A percentile compares a stretch with the other conserved stretches of the same genome.
Conservation (phyloP, 495 filamentous ascomycete genomes). For the Neurospora discreta region DNA sequence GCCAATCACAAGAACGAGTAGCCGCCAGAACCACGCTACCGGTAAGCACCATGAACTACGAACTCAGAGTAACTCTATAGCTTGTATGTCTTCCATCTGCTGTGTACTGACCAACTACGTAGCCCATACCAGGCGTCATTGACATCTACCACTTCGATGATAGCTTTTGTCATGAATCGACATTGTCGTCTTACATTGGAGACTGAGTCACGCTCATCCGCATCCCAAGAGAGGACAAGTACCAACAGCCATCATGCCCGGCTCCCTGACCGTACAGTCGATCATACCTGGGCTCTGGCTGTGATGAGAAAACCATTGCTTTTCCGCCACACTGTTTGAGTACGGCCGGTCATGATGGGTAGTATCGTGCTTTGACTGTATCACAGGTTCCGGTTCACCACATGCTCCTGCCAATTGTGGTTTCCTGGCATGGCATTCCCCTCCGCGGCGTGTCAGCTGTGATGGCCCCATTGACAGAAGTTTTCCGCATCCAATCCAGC, state of each 20-base stretch:
- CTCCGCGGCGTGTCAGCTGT: neutral
- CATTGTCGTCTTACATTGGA: neutral
- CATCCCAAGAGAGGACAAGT: neutral
- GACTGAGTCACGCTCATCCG: neutral
- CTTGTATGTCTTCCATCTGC: neutral
- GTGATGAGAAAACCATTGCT: neutral
- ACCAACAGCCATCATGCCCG: neutral
- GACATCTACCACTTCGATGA: neutral
- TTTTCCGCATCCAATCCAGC: neutral
- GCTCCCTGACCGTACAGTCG: neutral
- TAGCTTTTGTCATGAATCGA: neutral
- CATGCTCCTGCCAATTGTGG: neutral
- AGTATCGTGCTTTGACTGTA: neutral
- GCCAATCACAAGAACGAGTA: neutral
- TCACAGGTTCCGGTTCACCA: neutral
- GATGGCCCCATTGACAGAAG: neutral
- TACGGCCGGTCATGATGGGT: neutral
- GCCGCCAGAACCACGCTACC: neutral
- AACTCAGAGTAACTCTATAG: neutral
- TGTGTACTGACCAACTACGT: neutral
- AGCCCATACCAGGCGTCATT: neutral
- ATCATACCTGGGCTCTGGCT: neutral
- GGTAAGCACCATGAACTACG: neutral
- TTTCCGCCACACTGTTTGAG: neutral
- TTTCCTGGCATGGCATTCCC: neutral